Percentiles rank a stretch among this genome's conserved stretches.
These are phyloP conservation scores for Sphaerulina populicola DNA, from an alignment of 2,329 filamentous ascomycete species.

Conservation along the genomic window DNA sequence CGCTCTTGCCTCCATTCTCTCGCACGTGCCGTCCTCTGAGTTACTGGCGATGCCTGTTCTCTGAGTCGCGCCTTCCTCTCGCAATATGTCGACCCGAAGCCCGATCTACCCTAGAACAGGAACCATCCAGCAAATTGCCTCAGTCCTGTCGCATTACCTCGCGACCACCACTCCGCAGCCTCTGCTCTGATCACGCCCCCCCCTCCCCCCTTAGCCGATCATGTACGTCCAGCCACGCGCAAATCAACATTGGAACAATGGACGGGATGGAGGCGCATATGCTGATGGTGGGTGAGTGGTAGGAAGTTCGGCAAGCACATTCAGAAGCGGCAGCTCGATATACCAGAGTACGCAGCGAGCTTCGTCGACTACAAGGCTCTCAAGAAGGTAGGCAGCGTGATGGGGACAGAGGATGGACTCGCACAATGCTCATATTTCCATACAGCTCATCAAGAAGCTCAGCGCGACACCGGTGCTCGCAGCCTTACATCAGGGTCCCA, in stretches of 20 bases:
- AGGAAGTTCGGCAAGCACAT: conserved; percentile 99
- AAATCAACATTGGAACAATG: neutral
- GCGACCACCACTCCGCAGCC: neutral
- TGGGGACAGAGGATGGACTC: neutral
- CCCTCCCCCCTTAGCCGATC: neutral
- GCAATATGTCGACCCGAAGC: conserved; percentile 3
- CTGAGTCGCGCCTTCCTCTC: neutral
- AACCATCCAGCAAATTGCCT: conserved; percentile 1
- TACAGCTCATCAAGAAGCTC: conserved; percentile 93
- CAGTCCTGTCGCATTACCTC: neutral
- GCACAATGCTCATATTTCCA: conserved; percentile 6
- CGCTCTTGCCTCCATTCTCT: too few relatives aligned
- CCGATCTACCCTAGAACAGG: neutral
- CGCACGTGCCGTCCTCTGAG: too few relatives aligned
- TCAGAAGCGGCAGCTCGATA: conserved; percentile 96
- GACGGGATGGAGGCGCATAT: conserved; percentile 1
- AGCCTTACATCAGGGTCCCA: conserved; percentile 56
- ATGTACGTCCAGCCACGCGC: conserved; percentile 9
- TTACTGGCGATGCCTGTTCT: too few relatives aligned
- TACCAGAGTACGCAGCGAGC: conserved; percentile 97
- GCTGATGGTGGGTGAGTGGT: conserved; percentile 12
- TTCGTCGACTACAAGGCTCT: conserved; percentile 99
- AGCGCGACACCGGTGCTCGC: conserved; percentile 80
- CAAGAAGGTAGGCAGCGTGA: conserved; percentile 65
- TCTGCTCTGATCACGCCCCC: neutral